These are phyloP conservation scores for Spergularia marina DNA, from an alignment of 148 eudicot genomes.

Conservation along the genomic window DNA sequence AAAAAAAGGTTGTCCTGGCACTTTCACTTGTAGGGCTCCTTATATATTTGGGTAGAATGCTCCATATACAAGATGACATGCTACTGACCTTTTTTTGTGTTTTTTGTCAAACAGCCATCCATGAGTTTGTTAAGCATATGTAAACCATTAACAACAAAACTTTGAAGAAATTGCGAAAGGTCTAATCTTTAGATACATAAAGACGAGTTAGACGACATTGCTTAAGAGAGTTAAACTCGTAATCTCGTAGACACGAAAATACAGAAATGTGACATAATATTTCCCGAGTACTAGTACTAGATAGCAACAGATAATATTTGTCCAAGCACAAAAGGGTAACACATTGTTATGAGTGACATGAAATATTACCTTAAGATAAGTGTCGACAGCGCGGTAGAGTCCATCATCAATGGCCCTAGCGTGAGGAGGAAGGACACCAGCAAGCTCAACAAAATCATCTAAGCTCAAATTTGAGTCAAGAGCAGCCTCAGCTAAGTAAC, in stretches of 20 bases:
- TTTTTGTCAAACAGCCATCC: background rate
- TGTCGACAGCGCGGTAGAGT: conserved; percentile 79
- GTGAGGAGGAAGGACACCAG: conserved; percentile 65
- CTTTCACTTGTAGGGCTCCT: conserved; percentile 25
- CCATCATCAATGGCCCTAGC: conserved; percentile 69
- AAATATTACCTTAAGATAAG: conserved; percentile 64
- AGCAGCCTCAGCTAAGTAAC: conserved; percentile 73
- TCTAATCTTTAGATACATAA: too few species aligned
- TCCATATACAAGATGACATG: conserved; percentile 13
- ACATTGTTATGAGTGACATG: background rate
- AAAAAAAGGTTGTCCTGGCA: conserved; percentile 2
- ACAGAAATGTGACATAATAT: background rate
- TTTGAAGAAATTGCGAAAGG: too few species aligned
- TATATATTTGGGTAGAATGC: conserved; percentile 17
- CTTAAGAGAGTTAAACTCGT: too few species aligned
- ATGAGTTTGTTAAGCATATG: too few species aligned
- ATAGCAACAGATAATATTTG: background rate
- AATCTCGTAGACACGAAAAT: too few species aligned
- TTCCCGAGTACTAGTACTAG: background rate
- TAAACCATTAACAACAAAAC: too few species aligned
- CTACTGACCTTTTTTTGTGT: background rate
- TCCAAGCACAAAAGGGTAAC: background rate
- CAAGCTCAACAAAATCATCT: conserved; percentile 59
- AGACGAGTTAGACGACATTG: too few species aligned
- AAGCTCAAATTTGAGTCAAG: conserved; percentile 51